phyloP scores from a whole-genome alignment of 108 stramenopile species.

The Stephanodiscus triporus region DNA sequence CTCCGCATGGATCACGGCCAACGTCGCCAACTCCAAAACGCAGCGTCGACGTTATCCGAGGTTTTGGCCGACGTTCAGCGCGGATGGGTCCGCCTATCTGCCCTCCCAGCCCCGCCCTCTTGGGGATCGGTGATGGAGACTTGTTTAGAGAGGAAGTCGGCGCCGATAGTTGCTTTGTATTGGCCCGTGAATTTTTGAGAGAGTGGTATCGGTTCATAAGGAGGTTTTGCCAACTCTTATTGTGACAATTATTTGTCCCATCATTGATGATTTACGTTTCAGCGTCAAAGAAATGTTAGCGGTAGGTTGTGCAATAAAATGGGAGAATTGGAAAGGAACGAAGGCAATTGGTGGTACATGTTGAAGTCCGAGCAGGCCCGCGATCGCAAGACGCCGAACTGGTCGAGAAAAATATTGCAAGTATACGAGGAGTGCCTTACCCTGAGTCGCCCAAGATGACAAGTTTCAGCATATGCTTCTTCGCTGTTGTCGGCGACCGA shows the following conservation, averaged over 20 bases:
- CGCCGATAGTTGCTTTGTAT: constrained; percentile 99
- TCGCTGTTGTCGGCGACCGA: constrained; percentile 38
- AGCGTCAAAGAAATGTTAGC: not conserved
- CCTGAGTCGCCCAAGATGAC: constrained; percentile 96
- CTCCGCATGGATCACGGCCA: constrained; percentile 47
- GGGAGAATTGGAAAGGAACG: not conserved
- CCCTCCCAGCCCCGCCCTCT: constrained; percentile 55
- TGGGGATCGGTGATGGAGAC: constrained; percentile 69
- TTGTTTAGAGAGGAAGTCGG: constrained; percentile 95
- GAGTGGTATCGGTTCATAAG: constrained; percentile 98
- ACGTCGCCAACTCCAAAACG: constrained; percentile 82
- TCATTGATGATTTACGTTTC: constrained; percentile 3
- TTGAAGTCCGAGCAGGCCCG: not conserved
- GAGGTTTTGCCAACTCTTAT: constrained; percentile 97
- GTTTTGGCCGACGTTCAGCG: constrained; percentile 96
- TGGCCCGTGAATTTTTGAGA: constrained; percentile 91
- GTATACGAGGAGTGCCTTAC: constrained; percentile 41
- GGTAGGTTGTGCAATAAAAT: not conserved
- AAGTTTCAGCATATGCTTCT: constrained; percentile 92
- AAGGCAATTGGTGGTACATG: not conserved
- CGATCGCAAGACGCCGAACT: not conserved
- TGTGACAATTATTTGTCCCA: not conserved
- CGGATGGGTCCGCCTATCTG: constrained; percentile 76
- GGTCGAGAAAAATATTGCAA: not conserved
- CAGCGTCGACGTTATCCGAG: constrained; percentile 93